Conservation (phyloP, 179 eudicot species). For the Silene vulgaris region DNA sequence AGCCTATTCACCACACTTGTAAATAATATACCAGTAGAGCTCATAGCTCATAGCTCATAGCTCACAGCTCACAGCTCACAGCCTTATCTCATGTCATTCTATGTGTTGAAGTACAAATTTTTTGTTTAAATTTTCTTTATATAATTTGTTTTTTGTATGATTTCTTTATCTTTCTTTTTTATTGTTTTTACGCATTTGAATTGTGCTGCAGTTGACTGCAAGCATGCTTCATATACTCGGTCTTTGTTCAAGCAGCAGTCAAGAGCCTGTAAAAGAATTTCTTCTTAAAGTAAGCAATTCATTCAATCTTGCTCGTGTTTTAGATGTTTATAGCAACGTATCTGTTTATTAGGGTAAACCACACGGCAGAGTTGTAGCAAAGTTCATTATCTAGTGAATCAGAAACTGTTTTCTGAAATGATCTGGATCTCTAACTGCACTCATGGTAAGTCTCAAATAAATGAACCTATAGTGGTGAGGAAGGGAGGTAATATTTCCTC, state of each 20-base stretch:
- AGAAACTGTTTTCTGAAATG: not conserved
- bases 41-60: slow-evolving; percentile 2
- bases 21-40: not conserved
- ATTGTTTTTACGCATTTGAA: not conserved
- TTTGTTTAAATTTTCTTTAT: not conserved
- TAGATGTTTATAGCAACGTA: not conserved
- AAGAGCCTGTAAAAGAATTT: slow-evolving; percentile 50
- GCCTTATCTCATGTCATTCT: not conserved
- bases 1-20: not conserved
- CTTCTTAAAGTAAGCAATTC: slow-evolving; percentile 59
- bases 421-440: not conserved
- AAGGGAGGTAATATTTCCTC: not conserved
- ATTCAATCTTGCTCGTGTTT: not conserved
- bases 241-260: slow-evolving; percentile 54
- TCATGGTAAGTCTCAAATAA: too few relatives aligned
- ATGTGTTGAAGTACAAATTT: not conserved
- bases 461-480: too few relatives aligned
- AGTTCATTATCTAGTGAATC: not conserved
- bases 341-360: not conserved
- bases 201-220: slow-evolving; percentile 65
- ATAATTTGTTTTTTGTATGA: not conserved
- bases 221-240: slow-evolving; percentile 82
- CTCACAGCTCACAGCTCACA: slow-evolving; percentile 1
- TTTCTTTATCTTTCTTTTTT: not conserved
- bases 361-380: not conserved